A percentile compares a stretch with the other conserved stretches of the same genome.
phyloP scores from a whole-genome alignment of 768 basidiomycete genomes.

The Arthromyces matolae region DNA sequence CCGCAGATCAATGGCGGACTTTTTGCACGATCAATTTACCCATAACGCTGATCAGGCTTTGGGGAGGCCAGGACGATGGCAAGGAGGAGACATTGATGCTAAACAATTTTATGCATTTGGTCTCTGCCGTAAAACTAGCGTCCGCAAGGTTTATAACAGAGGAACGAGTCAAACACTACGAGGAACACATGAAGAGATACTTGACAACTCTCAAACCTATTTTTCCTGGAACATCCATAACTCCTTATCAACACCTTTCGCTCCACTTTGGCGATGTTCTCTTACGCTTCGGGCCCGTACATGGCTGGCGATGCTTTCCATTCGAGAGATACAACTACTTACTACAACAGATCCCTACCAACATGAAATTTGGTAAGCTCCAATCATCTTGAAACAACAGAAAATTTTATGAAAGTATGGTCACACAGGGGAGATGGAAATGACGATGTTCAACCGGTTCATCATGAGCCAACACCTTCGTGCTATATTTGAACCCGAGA shows the following conservation, averaged over 20 bases:
- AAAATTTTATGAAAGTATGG: too few species aligned
- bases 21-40: constrained; percentile 33
- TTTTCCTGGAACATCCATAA: constrained; percentile 25
- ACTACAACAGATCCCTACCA: constrained; percentile 27
- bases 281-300: constrained; percentile 30
- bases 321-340: constrained; percentile 34
- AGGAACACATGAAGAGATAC: constrained; percentile 28
- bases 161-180: constrained; percentile 21
- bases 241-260: constrained; percentile 37
- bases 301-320: constrained; percentile 33
- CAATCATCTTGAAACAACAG: too few species aligned
- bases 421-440: constrained; percentile 30
- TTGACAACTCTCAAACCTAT: constrained; percentile 25
- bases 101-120: constrained; percentile 32
- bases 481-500: constrained; percentile 3
- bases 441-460: constrained; percentile 23
- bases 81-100: constrained; percentile 24
- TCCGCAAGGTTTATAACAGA: constrained; percentile 20
- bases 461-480: constrained; percentile 22
- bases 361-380: constrained; percentile 28
- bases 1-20: constrained; percentile 34
- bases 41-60: constrained; percentile 32
- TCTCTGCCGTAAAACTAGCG: constrained; percentile 30
- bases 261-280: constrained; percentile 34
- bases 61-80: constrained; percentile 27